Base-by-base conservation (phyloP, 768 basidiomycete species). In the Suillus variegatus region DNA sequence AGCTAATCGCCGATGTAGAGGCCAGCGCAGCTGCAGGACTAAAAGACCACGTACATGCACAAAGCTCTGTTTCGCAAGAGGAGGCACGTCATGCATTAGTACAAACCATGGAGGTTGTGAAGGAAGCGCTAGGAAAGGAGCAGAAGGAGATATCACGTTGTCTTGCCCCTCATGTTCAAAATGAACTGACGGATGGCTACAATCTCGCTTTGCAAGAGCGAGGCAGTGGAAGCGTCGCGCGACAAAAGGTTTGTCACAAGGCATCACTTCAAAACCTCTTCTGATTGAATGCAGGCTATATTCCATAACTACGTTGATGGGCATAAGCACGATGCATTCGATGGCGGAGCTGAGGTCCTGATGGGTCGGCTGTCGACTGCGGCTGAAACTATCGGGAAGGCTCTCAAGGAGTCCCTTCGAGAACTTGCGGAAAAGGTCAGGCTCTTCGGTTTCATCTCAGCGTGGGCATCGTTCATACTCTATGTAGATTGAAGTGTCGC, bases 81-180 rank as follows among this genome's bases (percentile, higher is more conserved):
- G 86, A 87, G 70, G 85, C 85, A 0, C 76, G 78, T 9, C 77
- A 83, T 10, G 82, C 85, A 1, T 74, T 88, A 60, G 74, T 76
- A 58, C 82, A 84, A 54, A 80, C 82, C 3, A 75, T 87, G 62
- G 81, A 80, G 14, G 71, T 80, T 35, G 85, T 88, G 4, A 75
- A 77, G 40, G 82, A 84, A 58, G 82, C 84, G 5, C 78, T 88
- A 76, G 80, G 77, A 67, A 76, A 69, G 18, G 79, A 86, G 66
- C 87, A 88, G 74, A 88, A 88, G 74, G 85, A 88, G 61, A 77
- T 86, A 7, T 88, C 87, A 0, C 79, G 86, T 22, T 84, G 79
- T 67, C 77, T 89, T 65, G 80, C 85, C 13, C 86, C 86, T 18
- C 84, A 86, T 69, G 82, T 89, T 14, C 84, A 86, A 67, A 71